Evolutionary conservation across 257 asterid genomes (phyloP).

Genomic region (Coffea eugenioides): DNA sequence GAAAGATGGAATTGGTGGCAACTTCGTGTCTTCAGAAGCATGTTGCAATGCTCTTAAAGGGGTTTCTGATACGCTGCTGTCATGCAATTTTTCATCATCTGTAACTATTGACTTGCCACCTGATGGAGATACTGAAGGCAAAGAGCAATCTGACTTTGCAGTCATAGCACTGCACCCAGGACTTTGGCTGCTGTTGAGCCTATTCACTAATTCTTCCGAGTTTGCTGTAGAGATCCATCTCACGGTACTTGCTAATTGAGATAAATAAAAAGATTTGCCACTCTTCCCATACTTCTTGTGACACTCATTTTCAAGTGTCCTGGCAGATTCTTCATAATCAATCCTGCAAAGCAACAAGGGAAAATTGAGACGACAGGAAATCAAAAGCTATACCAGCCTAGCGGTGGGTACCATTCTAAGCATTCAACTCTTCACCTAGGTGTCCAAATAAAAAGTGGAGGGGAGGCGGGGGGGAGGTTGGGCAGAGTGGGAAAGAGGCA

Average conservation of each 20-base stretch:
- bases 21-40: constrained; percentile 28
- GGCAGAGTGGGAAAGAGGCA: constrained; percentile 11
- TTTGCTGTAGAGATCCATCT: constrained; percentile 82
- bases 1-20: constrained; percentile 70
- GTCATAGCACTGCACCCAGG: constrained; percentile 24
- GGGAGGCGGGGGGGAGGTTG: background rate
- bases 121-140: constrained; percentile 32
- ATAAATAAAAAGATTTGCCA: constrained; percentile 78
- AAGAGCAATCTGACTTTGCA: constrained; percentile 27
- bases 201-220: constrained; percentile 42
- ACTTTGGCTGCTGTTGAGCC: constrained; percentile 34
- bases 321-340: constrained; percentile 43
- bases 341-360: constrained; percentile 41
- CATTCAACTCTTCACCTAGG: background rate
- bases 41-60: constrained; percentile 15
- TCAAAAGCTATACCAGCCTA: background rate
- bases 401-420: background rate
- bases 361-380: background rate
- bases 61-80: constrained; percentile 22
- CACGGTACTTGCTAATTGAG: constrained; percentile 70
- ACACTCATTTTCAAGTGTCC: constrained; percentile 69
- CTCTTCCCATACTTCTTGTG: constrained; percentile 59
- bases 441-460: background rate
- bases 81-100: constrained; percentile 24
- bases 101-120: constrained; percentile 18